A percentile compares a stretch with the other conserved stretches of the same genome.
phyloP scores from a whole-genome alignment of 495 filamentous ascomycete species.

The Aspergillus panamensis region DNA sequence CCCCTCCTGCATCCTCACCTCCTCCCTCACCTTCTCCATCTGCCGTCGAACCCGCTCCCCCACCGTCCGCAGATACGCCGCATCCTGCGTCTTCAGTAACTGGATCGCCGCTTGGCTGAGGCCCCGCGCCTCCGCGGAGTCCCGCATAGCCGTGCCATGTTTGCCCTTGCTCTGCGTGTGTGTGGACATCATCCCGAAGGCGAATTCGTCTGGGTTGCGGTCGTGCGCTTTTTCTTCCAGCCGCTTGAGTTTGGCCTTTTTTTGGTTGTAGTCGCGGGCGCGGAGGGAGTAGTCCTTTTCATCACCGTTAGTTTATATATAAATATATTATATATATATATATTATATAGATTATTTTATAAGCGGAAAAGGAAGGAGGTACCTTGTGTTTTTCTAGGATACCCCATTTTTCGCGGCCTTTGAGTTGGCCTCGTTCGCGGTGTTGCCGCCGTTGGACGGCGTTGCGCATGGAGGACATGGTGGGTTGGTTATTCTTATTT shows the following conservation, averaged over 20 bases:
- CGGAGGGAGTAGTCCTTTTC: conserved; percentile 85
- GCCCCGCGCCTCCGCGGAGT: conserved; percentile 35
- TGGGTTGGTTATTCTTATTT: not conserved
- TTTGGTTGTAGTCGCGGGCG: conserved; percentile 80
- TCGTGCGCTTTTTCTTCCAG: conserved; percentile 78
- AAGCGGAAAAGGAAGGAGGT: not conserved
- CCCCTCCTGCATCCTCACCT: conserved; percentile 42
- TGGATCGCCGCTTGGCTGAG: conserved; percentile 69
- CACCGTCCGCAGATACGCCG: conserved; percentile 76
- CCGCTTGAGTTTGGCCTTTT: conserved; percentile 73
- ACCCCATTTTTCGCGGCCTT: conserved; percentile 77
- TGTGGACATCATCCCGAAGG: conserved; percentile 78
- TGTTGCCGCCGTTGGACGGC: conserved; percentile 74
- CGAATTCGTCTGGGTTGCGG: conserved; percentile 95
- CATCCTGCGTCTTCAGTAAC: conserved; percentile 93
- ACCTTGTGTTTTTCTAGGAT: conserved; percentile 88
- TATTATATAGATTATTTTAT: conserved; percentile 2
- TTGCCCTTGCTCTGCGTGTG: conserved; percentile 52
- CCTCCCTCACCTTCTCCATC: conserved; percentile 56
- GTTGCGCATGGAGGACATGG: conserved; percentile 83
- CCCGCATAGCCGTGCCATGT: conserved; percentile 52
- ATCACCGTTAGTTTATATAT: conserved; percentile 18
- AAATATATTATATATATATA: not conserved
- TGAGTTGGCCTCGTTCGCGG: conserved; percentile 81
- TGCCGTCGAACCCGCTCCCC: conserved; percentile 56